Percentiles rank a stretch among this genome's conserved stretches.
Conservation (phyloP, 1,139 yeast species). For the Blastobotrys buckinghamii region DNA sequence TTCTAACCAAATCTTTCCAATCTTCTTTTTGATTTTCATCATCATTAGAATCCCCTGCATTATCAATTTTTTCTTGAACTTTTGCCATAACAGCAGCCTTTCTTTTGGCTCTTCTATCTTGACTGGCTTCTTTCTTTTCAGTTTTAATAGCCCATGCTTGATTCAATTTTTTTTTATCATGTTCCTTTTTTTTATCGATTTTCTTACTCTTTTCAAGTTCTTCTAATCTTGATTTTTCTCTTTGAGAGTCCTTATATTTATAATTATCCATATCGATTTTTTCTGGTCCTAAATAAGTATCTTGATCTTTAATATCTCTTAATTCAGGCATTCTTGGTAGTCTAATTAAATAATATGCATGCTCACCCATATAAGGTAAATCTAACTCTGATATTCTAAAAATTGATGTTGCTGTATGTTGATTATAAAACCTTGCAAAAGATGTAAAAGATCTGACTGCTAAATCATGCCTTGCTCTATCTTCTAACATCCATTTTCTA, state of each 20-base stretch:
- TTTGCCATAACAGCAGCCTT: constrained; percentile 55
- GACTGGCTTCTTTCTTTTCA: constrained; percentile 57
- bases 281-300: constrained; percentile 70
- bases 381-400: constrained; percentile 71
- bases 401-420: constrained; percentile 87
- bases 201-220: constrained; percentile 42
- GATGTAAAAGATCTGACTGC: constrained; percentile 81
- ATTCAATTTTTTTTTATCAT: constrained; percentile 46
- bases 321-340: constrained; percentile 96
- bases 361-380: constrained; percentile 60
- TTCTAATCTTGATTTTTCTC: constrained; percentile 57
- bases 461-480: constrained; percentile 73
- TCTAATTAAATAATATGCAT: constrained; percentile 69
- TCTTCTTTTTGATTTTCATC: constrained; percentile 56
- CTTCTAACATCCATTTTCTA: constrained; percentile 58
- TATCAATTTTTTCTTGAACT: constrained; percentile 29
- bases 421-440: constrained; percentile 74
- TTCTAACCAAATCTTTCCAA: constrained; percentile 81
- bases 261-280: constrained; percentile 57
- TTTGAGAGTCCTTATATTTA: constrained; percentile 55
- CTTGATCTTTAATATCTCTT: constrained; percentile 42
- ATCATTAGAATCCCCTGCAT: constrained; percentile 31
- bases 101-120: constrained; percentile 56
- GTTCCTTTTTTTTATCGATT: constrained; percentile 26
- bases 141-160: constrained; percentile 79